Evolutionary conservation across 2,329 filamentous ascomycete genomes (phyloP).

Genomic region (Ceratocystis destructans): DNA sequence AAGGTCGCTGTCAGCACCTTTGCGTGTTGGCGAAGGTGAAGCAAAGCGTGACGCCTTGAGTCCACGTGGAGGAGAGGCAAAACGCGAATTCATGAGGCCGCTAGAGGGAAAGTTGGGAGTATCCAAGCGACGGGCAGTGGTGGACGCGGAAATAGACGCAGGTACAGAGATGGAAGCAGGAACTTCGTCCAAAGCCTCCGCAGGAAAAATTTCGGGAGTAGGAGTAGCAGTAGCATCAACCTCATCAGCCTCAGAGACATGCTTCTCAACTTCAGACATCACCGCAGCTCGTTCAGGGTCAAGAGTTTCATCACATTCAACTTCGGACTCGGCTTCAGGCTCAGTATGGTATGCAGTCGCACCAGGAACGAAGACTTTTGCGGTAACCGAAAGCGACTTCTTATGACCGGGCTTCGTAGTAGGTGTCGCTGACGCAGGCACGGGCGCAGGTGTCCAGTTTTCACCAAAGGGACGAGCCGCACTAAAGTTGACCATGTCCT

Average conservation of each 20-base stretch:
- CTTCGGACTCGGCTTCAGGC: constrained; percentile 20
- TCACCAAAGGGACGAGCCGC: constrained; percentile 38
- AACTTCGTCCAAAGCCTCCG: neutral
- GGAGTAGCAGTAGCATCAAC: constrained; percentile 18
- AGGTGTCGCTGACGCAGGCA: neutral
- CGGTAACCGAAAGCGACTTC: constrained; percentile 54
- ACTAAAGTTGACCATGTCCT: constrained; percentile 38
- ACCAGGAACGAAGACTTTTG: constrained; percentile 51
- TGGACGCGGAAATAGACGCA: neutral
- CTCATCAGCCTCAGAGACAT: neutral
- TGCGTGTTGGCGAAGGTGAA: constrained; percentile 32
- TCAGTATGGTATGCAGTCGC: constrained; percentile 25
- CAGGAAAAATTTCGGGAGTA: constrained; percentile 19
- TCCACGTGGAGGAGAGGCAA: constrained; percentile 30
- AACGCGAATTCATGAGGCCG: constrained; percentile 34
- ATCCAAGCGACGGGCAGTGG: constrained; percentile 20
- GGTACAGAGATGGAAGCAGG: constrained; percentile 18
- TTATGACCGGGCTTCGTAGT: constrained; percentile 25
- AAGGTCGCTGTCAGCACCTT: constrained; percentile 25
- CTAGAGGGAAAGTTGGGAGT: constrained; percentile 19
- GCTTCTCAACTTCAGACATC: neutral
- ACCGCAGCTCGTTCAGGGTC: constrained; percentile 14
- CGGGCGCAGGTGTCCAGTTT: constrained; percentile 32
- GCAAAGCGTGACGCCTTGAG: constrained; percentile 38
- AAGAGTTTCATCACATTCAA: constrained; percentile 21